Evolutionary conservation across 768 basidiomycete species (phyloP), one percentile per base, ranked within the genome.

Genomic region (Thelephora ganbajun): DNA sequence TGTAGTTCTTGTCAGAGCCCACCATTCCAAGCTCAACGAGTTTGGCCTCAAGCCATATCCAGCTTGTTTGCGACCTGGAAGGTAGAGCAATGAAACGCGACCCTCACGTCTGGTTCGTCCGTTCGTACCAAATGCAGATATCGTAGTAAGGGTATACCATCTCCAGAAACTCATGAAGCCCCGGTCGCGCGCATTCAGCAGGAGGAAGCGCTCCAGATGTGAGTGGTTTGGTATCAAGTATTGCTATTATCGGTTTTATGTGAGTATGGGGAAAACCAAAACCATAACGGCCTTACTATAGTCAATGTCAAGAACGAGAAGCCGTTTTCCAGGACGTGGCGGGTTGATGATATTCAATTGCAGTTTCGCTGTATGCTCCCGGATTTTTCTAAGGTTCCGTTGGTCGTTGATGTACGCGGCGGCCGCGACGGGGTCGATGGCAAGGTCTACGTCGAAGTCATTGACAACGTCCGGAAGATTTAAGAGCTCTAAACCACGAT

Each of bases 1-100:
- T 76, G 58, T 91, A 91, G 55, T 72, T 76, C 54, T 70, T 68
- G 45, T 71, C 66, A 0, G 76, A 73, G 12, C 88, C 89, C 14
- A 91, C 63, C 79, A 92, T 88, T 14, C 78, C 86, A 7, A 92
- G 70, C 61, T 92, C 90, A 11, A 86, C 79, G 6, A 94, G 69
- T 61, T 91, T 93, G 13, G 79, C 77, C 66, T 91, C 88, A 14
- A 91, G 68, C 88, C 88, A 91, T 44, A 86, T 70, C 89, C 89
- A 91, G 52, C 77, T 80, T 2, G 89, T 91, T 59, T 88, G 84
- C 1, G 79, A 82, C 83, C 82, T 84, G 51, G n/a, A 33, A 18
- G 6, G 22, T 48, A 35, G 14, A 30, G 14, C 3, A 11, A 33
- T 18, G 5, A 37, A 16, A 12, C 23, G n/a, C 22, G n/a, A 20